Conservation (phyloP, 768 basidiomycete genomes). For the Hortiboletus campestris region DNA sequence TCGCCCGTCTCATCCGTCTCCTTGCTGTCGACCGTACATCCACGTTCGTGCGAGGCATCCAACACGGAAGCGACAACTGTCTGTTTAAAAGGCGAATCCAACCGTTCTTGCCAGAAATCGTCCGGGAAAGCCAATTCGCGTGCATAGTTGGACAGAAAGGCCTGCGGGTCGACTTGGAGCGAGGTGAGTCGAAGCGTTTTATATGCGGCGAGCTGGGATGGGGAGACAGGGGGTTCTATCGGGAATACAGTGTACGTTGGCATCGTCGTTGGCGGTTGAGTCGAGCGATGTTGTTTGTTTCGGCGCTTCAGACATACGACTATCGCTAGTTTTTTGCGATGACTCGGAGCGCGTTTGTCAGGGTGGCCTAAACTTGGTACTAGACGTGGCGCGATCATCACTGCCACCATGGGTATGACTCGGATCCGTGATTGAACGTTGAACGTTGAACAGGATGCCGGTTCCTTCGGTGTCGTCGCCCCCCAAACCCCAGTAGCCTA, state of each 20-base stretch:
- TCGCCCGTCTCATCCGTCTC: background rate
- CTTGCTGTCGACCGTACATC: background rate
- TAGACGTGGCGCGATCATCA: background rate
- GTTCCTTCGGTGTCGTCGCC: too few relatives aligned
- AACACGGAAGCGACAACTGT: slow-evolving; percentile 17
- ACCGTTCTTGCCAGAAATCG: slow-evolving; percentile 21
- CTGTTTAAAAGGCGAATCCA: slow-evolving; percentile 11
- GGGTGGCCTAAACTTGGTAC: too few relatives aligned
- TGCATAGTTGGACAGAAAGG: slow-evolving; percentile 24
- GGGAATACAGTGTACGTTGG: slow-evolving; percentile 17
- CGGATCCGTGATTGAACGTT: background rate
- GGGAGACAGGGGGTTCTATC: slow-evolving; percentile 10
- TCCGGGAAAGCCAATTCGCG: slow-evolving; percentile 21
- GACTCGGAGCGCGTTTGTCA: too few relatives aligned
- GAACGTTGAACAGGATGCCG: too few relatives aligned
- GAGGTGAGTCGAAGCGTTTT: slow-evolving; percentile 22
- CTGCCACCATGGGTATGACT: background rate
- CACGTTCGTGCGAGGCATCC: background rate
- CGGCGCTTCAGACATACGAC: background rate
- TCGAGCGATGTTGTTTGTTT: background rate
- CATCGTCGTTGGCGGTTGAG: background rate
- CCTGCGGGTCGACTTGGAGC: slow-evolving; percentile 21
- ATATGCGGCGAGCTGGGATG: slow-evolving; percentile 25
- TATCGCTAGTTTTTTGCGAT: too few relatives aligned
- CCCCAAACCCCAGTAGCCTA: too few relatives aligned